Evolutionary conservation across 176 grass and related monocot genomes (phyloP).

Genomic region (bread wheat (Triticum aestivum)): IWGSC_CS_RefSeq_v2.1 NC_057799.1:352571636-352572135

Average conservation of each 20-base stretch:
- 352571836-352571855: not conserved
- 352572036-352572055: no score
- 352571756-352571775: not conserved
- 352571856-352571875: no score
- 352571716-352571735: not conserved
- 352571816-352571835: not conserved
- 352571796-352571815: not conserved
- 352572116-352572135: no score
- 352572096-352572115: no score
- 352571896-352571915: not conserved
- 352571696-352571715: not conserved
- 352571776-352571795: not conserved
- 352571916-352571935: no score
- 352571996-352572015: no score
- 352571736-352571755: not conserved
- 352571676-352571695: not conserved
- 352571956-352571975: no score
- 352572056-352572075: no score
- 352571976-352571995: no score
- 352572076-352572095: no score
- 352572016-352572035: no score
- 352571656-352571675: not conserved
- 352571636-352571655: not conserved
- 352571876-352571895: not conserved
- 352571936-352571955: no score